Conservation (phyloP, 176 grass and related monocot genomes). For the Alopecurus myosuroides region DNA sequence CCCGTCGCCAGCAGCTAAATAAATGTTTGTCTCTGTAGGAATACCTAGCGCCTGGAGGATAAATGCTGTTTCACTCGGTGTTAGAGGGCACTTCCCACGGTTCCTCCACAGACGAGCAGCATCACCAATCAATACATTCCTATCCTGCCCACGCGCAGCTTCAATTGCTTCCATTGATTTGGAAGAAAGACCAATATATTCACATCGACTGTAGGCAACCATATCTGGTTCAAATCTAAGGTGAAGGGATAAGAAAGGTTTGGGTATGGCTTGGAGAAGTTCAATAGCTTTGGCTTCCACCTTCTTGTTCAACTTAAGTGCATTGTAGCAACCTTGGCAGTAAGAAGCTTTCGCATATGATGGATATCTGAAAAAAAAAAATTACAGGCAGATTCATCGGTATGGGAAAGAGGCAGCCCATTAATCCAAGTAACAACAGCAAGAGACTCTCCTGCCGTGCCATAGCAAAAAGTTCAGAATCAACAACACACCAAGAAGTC, state of each 20-base stretch:
- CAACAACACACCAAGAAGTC: background rate
- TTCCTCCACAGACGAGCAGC: conserved; percentile 71
- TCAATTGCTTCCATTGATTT: conserved; percentile 66
- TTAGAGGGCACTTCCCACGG: conserved; percentile 89
- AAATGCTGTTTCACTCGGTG: conserved; percentile 88
- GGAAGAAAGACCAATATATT: conserved; percentile 60
- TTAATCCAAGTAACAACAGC: background rate
- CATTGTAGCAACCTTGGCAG: conserved; percentile 88
- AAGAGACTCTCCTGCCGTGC: background rate
- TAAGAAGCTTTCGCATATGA: conserved; percentile 72
- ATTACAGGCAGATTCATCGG: conserved; percentile 9
- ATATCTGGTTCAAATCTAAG: conserved; percentile 98
- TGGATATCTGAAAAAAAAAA: conserved; percentile 56
- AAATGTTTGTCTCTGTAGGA: conserved; percentile 63
- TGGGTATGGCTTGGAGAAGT: conserved; percentile 73
- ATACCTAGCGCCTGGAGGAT: conserved; percentile 71
- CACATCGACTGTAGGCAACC: conserved; percentile 78
- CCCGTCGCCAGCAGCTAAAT: conserved; percentile 88
- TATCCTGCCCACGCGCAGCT: conserved; percentile 58
- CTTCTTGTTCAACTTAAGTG: conserved; percentile 62
- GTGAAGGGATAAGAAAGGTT: conserved; percentile 92
- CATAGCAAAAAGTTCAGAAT: background rate
- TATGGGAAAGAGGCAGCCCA: background rate
- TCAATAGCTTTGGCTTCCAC: conserved; percentile 61
- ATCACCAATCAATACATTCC: conserved; percentile 60